A percentile compares a stretch with the other conserved stretches of the same genome.
These are phyloP conservation scores for Blastomyces gilchristii DNA, from an alignment of 2,329 filamentous ascomycete genomes.

Conservation along the genomic window DNA sequence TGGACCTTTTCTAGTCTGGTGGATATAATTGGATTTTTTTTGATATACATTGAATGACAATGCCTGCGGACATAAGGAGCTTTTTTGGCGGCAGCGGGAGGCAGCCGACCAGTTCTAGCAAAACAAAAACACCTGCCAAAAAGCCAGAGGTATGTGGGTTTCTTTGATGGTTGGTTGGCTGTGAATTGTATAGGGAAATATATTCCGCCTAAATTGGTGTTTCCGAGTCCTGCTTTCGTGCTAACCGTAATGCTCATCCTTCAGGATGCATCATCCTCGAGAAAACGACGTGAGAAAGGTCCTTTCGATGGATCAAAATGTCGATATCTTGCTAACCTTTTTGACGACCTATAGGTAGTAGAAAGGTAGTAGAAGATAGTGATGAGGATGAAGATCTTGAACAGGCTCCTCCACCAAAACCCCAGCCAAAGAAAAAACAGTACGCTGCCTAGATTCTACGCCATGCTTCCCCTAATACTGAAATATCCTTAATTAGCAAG, in stretches of 20 bases:
- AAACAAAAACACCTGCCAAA: slow-evolving; percentile 35
- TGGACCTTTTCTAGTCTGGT: not conserved
- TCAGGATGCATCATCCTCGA: slow-evolving; percentile 22
- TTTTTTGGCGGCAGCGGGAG: slow-evolving; percentile 64
- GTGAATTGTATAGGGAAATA: slow-evolving; percentile 5
- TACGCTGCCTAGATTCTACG: slow-evolving; percentile 27
- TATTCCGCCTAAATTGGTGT: slow-evolving; percentile 1
- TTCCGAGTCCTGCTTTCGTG: not conserved
- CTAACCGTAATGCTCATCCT: slow-evolving; percentile 6
- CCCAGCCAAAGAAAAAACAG: slow-evolving; percentile 37
- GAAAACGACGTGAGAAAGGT: slow-evolving; percentile 28
- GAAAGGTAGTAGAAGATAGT: slow-evolving; percentile 71
- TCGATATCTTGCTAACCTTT: slow-evolving; percentile 6
- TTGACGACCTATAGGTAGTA: slow-evolving; percentile 30
- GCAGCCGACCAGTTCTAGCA: slow-evolving; percentile 39
- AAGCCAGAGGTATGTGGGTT: slow-evolving; percentile 30
- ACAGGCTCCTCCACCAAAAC: slow-evolving; percentile 30
- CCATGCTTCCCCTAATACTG: slow-evolving; percentile 3
- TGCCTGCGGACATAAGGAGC: slow-evolving; percentile 78
- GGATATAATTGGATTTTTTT: not conserved
- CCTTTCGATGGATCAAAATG: not conserved
- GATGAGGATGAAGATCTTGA: slow-evolving; percentile 57
- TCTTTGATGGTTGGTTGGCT: not conserved
- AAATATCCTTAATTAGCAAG: slow-evolving; percentile 29
- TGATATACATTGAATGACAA: slow-evolving; percentile 29